phyloP scores from a whole-genome alignment of 495 filamentous ascomycete genomes.

The Tetracladium setigerum region DNA sequence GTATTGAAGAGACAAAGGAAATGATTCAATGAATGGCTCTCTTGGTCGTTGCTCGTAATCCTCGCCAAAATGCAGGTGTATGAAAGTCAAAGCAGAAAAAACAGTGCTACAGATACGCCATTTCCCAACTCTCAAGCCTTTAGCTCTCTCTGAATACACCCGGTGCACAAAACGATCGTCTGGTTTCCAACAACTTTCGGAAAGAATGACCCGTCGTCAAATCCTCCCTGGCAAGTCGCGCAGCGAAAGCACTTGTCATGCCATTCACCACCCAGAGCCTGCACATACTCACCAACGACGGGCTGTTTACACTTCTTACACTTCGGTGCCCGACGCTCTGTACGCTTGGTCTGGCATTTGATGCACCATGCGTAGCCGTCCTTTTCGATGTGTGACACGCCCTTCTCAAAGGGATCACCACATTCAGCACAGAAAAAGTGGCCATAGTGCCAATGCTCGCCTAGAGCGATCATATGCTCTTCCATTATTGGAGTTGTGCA shows the following conservation, averaged over 20 bases:
- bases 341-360: conserved; percentile 83
- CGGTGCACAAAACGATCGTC: conserved; percentile 38
- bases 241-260: conserved; percentile 89
- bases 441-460: conserved; percentile 91
- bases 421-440: conserved; percentile 99
- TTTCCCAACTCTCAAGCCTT: conserved; percentile 27
- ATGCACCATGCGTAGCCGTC: conserved; percentile 99
- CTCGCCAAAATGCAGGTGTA: conserved; percentile 5
- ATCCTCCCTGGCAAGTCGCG: conserved; percentile 40
- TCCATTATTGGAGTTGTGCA: conserved; percentile 98
- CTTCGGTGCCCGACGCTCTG: conserved; percentile 60
- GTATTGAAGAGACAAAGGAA: conserved; percentile 1
- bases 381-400: conserved; percentile 90
- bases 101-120: background rate
- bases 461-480: conserved; percentile 87
- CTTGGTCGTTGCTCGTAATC: conserved; percentile 9
- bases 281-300: conserved; percentile 79
- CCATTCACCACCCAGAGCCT: conserved; percentile 88
- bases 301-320: conserved; percentile 79
- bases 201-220: conserved; percentile 50
- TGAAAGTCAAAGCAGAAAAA: conserved; percentile 2
- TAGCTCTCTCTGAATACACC: conserved; percentile 41
- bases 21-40: conserved; percentile 15
- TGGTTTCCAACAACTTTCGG: conserved; percentile 34
- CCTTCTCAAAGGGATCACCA: conserved; percentile 82